Conservation (phyloP, 495 filamentous ascomycete genomes). For the Penicillium steckii region DNA sequence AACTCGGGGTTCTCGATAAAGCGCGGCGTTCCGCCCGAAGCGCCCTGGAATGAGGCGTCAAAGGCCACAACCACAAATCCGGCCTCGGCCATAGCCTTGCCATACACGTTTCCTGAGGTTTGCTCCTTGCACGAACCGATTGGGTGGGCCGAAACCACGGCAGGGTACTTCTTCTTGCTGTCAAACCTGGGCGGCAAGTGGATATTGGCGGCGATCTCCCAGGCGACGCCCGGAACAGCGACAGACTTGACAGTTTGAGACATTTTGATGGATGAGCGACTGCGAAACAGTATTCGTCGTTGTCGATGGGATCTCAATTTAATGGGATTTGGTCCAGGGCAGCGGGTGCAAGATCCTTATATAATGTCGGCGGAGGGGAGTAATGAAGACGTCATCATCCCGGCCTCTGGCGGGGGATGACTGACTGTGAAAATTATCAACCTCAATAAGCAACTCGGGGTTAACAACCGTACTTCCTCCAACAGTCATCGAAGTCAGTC, state of each 20-base stretch:
- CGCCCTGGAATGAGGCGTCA: conserved; percentile 37
- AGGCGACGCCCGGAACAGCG: conserved; percentile 11
- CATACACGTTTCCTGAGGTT: conserved; percentile 31
- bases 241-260: conserved; percentile 12
- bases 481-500: too few relatives aligned
- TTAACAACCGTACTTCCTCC: too few relatives aligned
- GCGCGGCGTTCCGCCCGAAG: conserved; percentile 29
- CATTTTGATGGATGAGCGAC: too few relatives aligned
- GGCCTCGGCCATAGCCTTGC: conserved; percentile 22
- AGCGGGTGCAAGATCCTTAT: too few relatives aligned
- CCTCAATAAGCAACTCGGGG: too few relatives aligned
- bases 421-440: too few relatives aligned
- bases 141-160: conserved; percentile 26
- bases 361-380: too few relatives aligned
- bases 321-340: too few relatives aligned
- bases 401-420: too few relatives aligned
- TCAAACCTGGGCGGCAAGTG: conserved; percentile 20
- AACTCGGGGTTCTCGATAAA: conserved; percentile 34
- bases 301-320: too few relatives aligned
- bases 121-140: conserved; percentile 37
- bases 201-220: conserved; percentile 18
- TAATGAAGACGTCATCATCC: too few relatives aligned
- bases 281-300: too few relatives aligned
- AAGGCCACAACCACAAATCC: conserved; percentile 35
- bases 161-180: conserved; percentile 17